Conservation (phyloP, 2,329 filamentous ascomycete genomes). For the Helicocarpus griseus region DNA sequence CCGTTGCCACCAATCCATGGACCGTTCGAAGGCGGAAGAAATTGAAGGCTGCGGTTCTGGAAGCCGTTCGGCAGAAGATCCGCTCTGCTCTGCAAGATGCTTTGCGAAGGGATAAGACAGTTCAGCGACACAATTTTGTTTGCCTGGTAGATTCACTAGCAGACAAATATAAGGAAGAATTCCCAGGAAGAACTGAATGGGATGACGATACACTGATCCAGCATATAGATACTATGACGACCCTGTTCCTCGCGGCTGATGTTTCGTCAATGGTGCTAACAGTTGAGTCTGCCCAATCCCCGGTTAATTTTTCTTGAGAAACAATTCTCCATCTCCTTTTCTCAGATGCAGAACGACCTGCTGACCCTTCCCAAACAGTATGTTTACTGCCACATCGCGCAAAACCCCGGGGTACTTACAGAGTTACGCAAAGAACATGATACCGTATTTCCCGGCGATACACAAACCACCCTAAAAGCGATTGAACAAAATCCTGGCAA, state of each 20-base stretch:
- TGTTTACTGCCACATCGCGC: background rate
- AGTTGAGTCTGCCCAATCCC: background rate
- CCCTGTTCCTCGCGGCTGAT: background rate
- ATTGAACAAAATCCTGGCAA: background rate
- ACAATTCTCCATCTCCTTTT: background rate
- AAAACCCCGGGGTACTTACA: background rate
- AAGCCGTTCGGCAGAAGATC: background rate
- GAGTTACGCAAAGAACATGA: background rate
- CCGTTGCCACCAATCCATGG: background rate
- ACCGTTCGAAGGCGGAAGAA: background rate
- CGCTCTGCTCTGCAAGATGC: background rate
- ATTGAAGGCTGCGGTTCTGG: background rate
- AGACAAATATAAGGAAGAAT: background rate
- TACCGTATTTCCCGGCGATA: background rate
- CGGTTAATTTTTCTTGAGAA: background rate
- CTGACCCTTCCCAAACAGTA: background rate
- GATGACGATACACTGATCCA: background rate
- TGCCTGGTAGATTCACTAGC: background rate
- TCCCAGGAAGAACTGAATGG: background rate
- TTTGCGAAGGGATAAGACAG: background rate
- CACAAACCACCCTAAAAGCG: background rate
- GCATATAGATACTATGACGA: background rate
- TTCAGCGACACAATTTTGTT: background rate
- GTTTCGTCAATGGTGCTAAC: background rate
- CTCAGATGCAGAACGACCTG: background rate